Percentiles rank a stretch among this genome's conserved stretches.
Conservation (phyloP, 2,329 filamentous ascomycete species). For the Colletotrichum eremochloae region DNA sequence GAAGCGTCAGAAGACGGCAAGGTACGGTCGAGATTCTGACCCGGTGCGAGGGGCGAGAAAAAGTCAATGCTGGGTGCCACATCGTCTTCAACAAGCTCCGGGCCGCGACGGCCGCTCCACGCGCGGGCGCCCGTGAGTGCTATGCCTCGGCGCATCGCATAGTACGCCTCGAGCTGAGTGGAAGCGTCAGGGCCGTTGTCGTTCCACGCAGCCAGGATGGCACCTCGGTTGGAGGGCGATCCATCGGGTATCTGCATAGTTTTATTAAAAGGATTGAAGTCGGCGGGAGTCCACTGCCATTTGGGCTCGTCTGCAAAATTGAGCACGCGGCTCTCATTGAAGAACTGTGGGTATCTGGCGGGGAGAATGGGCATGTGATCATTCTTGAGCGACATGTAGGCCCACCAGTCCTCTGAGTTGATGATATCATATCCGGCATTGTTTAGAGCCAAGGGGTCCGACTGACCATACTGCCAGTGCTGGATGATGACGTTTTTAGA, state of each 20-base stretch:
- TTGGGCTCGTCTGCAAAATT: conserved; percentile 57
- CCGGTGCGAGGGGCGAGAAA: conserved; percentile 54
- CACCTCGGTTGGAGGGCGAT: conserved; percentile 51
- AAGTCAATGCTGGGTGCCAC: conserved; percentile 53
- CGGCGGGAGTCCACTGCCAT: conserved; percentile 61
- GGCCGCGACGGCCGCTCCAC: conserved; percentile 57
- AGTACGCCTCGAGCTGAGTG: conserved; percentile 62
- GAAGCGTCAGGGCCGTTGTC: conserved; percentile 63
- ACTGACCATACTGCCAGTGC: conserved; percentile 57
- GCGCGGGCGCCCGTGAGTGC: conserved; percentile 56
- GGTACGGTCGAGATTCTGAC: conserved; percentile 59
- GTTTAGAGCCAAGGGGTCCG: conserved; percentile 57
- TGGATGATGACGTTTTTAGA: conserved; percentile 57
- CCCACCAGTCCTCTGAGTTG: conserved; percentile 66
- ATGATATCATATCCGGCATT: conserved; percentile 54
- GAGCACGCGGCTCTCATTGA: conserved; percentile 58
- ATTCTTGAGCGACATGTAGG: conserved; percentile 68
- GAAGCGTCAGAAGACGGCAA: conserved; percentile 30
- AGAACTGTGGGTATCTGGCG: conserved; percentile 61
- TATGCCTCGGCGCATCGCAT: conserved; percentile 60
- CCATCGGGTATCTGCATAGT: conserved; percentile 53
- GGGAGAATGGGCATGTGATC: conserved; percentile 61
- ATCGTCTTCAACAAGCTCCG: conserved; percentile 46
- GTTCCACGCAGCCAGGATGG: conserved; percentile 61
- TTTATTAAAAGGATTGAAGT: conserved; percentile 58